These are phyloP conservation scores for Populus simonii DNA, from an alignment of 345 rosid genomes.

Conservation along the genomic window DNA sequence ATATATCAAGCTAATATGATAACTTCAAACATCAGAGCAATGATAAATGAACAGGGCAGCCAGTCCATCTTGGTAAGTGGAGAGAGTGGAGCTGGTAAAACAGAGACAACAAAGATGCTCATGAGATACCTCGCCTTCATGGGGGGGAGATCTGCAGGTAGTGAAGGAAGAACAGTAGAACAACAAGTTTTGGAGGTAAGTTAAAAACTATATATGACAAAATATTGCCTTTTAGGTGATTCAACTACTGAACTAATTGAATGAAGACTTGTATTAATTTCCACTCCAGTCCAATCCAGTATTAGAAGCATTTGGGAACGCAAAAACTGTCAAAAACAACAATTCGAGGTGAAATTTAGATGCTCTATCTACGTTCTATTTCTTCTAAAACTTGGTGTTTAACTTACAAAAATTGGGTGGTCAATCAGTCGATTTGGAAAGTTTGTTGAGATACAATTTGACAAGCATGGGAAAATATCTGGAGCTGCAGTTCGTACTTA, in stretches of 20 bases:
- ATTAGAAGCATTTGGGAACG: conserved; percentile 91
- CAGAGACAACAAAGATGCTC: conserved; percentile 89
- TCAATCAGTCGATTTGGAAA: conserved; percentile 75
- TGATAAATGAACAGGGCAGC: conserved; percentile 67
- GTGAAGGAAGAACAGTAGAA: conserved; percentile 74
- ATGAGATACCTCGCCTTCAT: conserved; percentile 90
- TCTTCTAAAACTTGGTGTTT: not conserved
- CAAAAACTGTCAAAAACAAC: conserved; percentile 84
- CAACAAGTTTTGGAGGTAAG: conserved; percentile 77
- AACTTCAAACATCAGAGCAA: conserved; percentile 44
- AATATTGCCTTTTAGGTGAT: conserved; percentile 1
- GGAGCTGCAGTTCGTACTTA: conserved; percentile 85
- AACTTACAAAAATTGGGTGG: not conserved
- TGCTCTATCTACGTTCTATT: not conserved
- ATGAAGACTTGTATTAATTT: conserved; percentile 8
- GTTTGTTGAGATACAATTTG: conserved; percentile 89
- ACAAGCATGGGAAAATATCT: conserved; percentile 74
- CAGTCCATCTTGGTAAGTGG: conserved; percentile 78
- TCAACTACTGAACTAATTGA: conserved; percentile 6
- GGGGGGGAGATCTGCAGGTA: conserved; percentile 64
- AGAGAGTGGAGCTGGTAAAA: conserved; percentile 95
- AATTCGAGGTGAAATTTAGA: conserved; percentile 62
- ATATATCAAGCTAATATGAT: not conserved
- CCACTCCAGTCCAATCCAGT: conserved; percentile 78
- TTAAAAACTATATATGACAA: not conserved